phyloP scores from a whole-genome alignment of 129 eudicot species.

The carrot (Daucus carota) region DH1_v3.0 NC_030381.2:42729501-42730000 shows the following conservation, averaged over 20 bases:
- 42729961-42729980: slow-evolving; percentile 6
- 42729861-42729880: slow-evolving; percentile 38
- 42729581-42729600: too few species aligned
- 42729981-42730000: slow-evolving; percentile 15
- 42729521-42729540: neutral
- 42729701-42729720: neutral
- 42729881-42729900: slow-evolving; percentile 58
- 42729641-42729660: neutral
- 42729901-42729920: slow-evolving; percentile 50
- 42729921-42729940: slow-evolving; percentile 15
- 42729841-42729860: slow-evolving; percentile 38
- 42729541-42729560: neutral
- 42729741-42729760: neutral
- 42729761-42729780: neutral
- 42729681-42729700: neutral
- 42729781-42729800: neutral
- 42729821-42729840: slow-evolving; percentile 38
- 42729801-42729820: slow-evolving; percentile 30
- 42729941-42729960: slow-evolving; percentile 21
- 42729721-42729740: neutral
- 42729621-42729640: neutral
- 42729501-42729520: neutral
- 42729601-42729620: neutral
- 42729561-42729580: too few species aligned
- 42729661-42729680: neutral